Evolutionary conservation across 208 protist species (phyloP).

Genomic region (Trypanosoma platydactyli): DNA sequence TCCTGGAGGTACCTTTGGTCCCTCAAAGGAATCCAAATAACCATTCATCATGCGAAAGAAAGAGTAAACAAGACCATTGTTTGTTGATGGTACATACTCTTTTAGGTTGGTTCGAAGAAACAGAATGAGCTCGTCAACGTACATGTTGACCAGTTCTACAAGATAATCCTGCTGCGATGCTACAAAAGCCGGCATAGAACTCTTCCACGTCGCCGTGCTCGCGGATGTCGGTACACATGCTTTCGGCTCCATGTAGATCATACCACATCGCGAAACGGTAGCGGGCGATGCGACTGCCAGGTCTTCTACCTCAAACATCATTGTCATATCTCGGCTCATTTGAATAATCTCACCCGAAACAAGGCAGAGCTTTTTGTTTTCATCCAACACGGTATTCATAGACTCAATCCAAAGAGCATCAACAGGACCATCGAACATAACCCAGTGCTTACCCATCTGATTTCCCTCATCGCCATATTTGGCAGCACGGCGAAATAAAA

Average conservation of each 20-base stretch:
- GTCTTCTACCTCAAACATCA: slow-evolving; percentile 98
- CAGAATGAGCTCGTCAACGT: slow-evolving; percentile 76
- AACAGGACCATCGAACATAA: slow-evolving; percentile 97
- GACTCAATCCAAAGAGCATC: slow-evolving; percentile 96
- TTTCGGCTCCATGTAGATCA: slow-evolving; percentile 97
- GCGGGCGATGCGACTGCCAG: slow-evolving; percentile 96
- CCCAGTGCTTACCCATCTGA: slow-evolving; percentile 93
- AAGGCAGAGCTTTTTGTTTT: slow-evolving; percentile 97
- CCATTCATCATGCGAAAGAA: slow-evolving; percentile 94
- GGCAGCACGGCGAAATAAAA: slow-evolving; percentile 91
- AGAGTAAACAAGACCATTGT: slow-evolving; percentile 90
- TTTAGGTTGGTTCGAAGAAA: slow-evolving; percentile 82
- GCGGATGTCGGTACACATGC: slow-evolving; percentile 81
- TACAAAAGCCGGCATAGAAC: slow-evolving; percentile 77
- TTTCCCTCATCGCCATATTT: slow-evolving; percentile 88
- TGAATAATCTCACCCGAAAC: slow-evolving; percentile 95
- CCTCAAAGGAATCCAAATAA: slow-evolving; percentile 71
- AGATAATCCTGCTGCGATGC: slow-evolving; percentile 61
- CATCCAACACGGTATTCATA: slow-evolving; percentile 96
- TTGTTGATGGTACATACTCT: slow-evolving; percentile 94
- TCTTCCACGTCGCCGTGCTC: slow-evolving; percentile 86
- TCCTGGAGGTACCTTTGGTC: slow-evolving; percentile 33
- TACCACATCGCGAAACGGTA: slow-evolving; percentile 97
- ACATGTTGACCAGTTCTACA: slow-evolving; percentile 61
- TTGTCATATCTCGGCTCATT: slow-evolving; percentile 95